phyloP scores from a whole-genome alignment of 1,284 basidiomycete genomes.

The Phlebopus sp. region DNA sequence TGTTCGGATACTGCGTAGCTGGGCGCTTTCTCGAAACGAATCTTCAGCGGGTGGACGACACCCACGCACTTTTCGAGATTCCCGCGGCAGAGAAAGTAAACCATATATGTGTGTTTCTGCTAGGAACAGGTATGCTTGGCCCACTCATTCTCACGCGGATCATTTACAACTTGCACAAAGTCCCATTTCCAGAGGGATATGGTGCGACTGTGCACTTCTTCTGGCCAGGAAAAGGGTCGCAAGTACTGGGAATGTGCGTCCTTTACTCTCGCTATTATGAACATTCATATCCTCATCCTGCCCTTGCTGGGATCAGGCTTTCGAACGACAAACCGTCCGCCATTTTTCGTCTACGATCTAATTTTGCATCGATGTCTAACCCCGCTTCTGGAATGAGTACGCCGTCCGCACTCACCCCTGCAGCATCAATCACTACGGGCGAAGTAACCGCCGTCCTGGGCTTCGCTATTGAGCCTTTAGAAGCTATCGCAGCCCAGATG shows the following conservation, averaged over 20 bases:
- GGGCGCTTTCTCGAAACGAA: slow-evolving; percentile 77
- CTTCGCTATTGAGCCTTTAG: slow-evolving; percentile 66
- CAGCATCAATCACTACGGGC: slow-evolving; percentile 33
- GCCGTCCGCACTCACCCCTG: slow-evolving; percentile 52
- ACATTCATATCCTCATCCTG: background rate
- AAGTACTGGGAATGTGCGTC: slow-evolving; percentile 81
- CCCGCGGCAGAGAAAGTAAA: slow-evolving; percentile 78
- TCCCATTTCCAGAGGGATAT: slow-evolving; percentile 86
- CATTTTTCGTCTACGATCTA: slow-evolving; percentile 82
- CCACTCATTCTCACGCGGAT: background rate
- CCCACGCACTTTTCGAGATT: slow-evolving; percentile 82
- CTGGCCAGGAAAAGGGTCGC: slow-evolving; percentile 87
- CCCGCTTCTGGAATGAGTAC: slow-evolving; percentile 44
- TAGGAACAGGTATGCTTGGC: slow-evolving; percentile 65
- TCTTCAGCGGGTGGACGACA: slow-evolving; percentile 76
- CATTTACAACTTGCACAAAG: slow-evolving; percentile 32
- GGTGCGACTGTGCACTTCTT: slow-evolving; percentile 89
- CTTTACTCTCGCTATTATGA: background rate
- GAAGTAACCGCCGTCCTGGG: slow-evolving; percentile 71
- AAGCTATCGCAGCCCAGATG: slow-evolving; percentile 55
- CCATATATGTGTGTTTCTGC: slow-evolving; percentile 85
- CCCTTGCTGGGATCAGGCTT: slow-evolving; percentile 49
- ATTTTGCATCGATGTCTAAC: slow-evolving; percentile 51
- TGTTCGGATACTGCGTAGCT: slow-evolving; percentile 78
- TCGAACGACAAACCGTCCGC: slow-evolving; percentile 91